These are phyloP conservation scores for Leccinum griseonigrum DNA, from an alignment of 1,284 basidiomycete species.

Conservation along the genomic window DNA sequence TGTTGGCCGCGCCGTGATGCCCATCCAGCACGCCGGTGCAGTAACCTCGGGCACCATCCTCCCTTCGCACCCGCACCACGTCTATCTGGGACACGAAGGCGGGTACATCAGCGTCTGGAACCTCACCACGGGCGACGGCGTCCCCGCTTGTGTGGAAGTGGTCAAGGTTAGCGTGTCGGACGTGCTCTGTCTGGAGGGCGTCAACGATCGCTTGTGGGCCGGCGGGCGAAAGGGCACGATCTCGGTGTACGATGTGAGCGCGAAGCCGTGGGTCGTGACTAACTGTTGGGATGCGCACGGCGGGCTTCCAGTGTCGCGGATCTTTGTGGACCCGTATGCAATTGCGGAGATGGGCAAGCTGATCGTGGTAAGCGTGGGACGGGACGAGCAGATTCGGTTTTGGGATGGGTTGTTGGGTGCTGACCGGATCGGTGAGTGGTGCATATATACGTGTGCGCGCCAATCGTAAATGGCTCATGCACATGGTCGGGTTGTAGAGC, in stretches of 20 bases:
- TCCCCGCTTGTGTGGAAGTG: conserved; percentile 61
- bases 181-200: conserved; percentile 77
- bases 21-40: conserved; percentile 67
- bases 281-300: conserved; percentile 91
- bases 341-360: conserved; percentile 64
- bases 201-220: conserved; percentile 81
- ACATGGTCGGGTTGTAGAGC: conserved; percentile 46
- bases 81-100: conserved; percentile 93
- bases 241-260: conserved; percentile 74
- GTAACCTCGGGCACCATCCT: conserved; percentile 82
- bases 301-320: conserved; percentile 69
- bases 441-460: neutral
- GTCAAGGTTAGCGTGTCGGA: conserved; percentile 80
- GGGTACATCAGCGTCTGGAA: conserved; percentile 84
- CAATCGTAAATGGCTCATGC: conserved; percentile 1
- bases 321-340: conserved; percentile 73
- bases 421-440: conserved; percentile 80
- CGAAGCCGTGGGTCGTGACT: conserved; percentile 80
- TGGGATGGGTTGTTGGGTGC: conserved; percentile 90
- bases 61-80: conserved; percentile 60
- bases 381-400: conserved; percentile 73
- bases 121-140: conserved; percentile 46
- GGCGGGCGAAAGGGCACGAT: conserved; percentile 83
- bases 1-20: conserved; percentile 48
- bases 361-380: conserved; percentile 74